Evolutionary conservation across 306 rosid species (phyloP).

Genomic region (Fragaria vesca): DNA sequence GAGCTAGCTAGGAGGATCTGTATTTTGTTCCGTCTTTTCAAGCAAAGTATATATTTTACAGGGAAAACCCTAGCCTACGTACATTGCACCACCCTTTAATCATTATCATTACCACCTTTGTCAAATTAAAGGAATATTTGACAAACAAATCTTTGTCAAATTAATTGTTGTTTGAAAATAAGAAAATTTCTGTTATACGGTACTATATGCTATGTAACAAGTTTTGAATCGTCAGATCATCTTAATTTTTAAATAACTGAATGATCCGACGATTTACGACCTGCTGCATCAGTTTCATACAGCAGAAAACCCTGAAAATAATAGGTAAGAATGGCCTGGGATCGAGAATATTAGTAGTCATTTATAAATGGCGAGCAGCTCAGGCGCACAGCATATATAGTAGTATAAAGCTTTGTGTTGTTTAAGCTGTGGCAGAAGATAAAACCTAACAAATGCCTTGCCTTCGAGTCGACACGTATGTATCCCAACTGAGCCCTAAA

Average conservation of each 20-base stretch:
- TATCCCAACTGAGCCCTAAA: not conserved
- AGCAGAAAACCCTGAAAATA: too few relatives aligned
- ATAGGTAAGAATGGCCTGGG: not conserved
- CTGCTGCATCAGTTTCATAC: too few relatives aligned
- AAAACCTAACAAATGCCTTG: not conserved
- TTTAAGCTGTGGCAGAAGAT: not conserved
- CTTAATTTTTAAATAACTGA: too few relatives aligned
- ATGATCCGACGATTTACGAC: too few relatives aligned
- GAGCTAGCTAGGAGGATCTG: not conserved
- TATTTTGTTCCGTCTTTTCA: not conserved
- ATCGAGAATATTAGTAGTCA: not conserved
- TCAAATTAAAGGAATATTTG: not conserved
- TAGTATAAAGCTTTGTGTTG: not conserved
- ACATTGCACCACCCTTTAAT: not conserved
- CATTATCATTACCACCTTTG: not conserved
- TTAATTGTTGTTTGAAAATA: not conserved
- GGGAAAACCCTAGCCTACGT: not conserved
- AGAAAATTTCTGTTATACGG: too few relatives aligned
- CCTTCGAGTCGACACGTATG: not conserved
- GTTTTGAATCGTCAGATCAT: too few relatives aligned
- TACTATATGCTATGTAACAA: too few relatives aligned
- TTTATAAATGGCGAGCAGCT: conserved; percentile 5
- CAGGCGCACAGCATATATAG: not conserved
- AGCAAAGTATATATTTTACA: not conserved
- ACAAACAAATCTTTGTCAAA: not conserved